Conservation (phyloP, 441 rosid genomes). For the Capsella rubella region DNA sequence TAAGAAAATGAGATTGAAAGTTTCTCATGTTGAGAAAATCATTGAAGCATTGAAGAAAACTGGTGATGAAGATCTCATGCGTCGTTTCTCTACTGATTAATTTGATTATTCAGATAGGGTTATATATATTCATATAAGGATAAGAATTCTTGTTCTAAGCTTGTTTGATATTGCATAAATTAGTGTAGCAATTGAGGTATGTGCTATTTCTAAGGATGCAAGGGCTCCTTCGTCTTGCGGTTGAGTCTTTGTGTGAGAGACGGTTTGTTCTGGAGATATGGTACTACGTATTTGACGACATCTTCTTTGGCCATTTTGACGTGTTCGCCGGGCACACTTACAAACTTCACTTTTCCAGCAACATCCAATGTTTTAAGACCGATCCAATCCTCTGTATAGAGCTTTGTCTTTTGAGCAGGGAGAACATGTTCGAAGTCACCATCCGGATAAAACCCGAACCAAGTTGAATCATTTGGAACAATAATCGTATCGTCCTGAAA, state of each 20-base stretch:
- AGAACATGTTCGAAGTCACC: conserved; percentile 65
- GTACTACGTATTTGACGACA: conserved; percentile 33
- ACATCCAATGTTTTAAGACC: conserved; percentile 41
- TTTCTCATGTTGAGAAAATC: conserved; percentile 51
- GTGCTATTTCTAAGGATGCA: conserved; percentile 7
- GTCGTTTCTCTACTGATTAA: conserved; percentile 43
- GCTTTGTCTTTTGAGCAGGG: conserved; percentile 51
- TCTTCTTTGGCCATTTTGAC: conserved; percentile 17
- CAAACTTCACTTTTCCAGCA: conserved; percentile 41
- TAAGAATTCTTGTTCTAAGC: conserved; percentile 14
- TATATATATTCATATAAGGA: not conserved
- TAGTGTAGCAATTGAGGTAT: not conserved
- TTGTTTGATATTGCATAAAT: not conserved
- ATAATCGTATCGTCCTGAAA: conserved; percentile 69
- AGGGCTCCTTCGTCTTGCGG: conserved; percentile 18
- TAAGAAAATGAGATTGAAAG: conserved; percentile 53
- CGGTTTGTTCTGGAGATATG: conserved; percentile 26
- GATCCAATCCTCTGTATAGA: conserved; percentile 44
- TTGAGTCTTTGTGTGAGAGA: conserved; percentile 16
- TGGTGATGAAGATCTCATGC: conserved; percentile 55
- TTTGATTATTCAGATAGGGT: conserved; percentile 1
- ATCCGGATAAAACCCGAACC: conserved; percentile 85
- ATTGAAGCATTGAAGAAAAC: conserved; percentile 52
- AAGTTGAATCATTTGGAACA: conserved; percentile 83
- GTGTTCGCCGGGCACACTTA: conserved; percentile 39